Evolutionary conservation across 2,329 filamentous ascomycete species (phyloP), one percentile per base, ranked within the genome.

Genomic region (Graphilbum fragrans): DNA sequence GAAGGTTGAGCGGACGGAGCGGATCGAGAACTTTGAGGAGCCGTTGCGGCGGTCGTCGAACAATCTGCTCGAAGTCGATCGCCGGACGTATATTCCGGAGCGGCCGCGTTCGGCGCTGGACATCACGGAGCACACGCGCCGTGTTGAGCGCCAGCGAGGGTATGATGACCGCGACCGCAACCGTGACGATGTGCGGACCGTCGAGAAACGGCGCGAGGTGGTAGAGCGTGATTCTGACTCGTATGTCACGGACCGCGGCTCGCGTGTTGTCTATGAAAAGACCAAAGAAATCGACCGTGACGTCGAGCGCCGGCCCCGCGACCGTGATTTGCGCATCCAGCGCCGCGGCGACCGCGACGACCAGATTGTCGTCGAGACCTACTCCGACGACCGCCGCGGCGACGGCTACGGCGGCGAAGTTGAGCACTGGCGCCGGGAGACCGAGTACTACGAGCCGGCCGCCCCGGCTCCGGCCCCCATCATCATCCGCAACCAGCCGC

Each of bases 391-490:
- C 48, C 65, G 64, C 37, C 58, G 64, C 22, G 67, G 70, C 35
- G 67, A 70, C 21, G 47, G 49, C 20, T 50, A 56, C 19, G 63
- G 64, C 35, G 64, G 62, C 42, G 70, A 78, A 17, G 52, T 77
- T 34, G 75, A 80, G 54, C 67, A 66, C 53, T 77, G 75, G 52
- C 70, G 70, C 51, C 71, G 70, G 55, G 75, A 80, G 54, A 74
- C 72, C 3, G 76, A 80, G 49, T 80, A 77, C 54, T 80, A 72
- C 51, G 61, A 68, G 35, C 67, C 68, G 3, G 61, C 70, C 12
- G 58, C 65, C 10, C 65, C 64, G 5, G 43, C 51, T 7, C 61
- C 54, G 4, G 54, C 64, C 2, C 72, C 72, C 5, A 67, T 78
- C 45, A 63, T 77, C 41, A 74, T 78, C 47, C 71, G 72, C 39